Percentiles rank a stretch among this genome's conserved stretches.
Conservation (phyloP, 768 basidiomycete species). For the Calocybe cyanea region DNA sequence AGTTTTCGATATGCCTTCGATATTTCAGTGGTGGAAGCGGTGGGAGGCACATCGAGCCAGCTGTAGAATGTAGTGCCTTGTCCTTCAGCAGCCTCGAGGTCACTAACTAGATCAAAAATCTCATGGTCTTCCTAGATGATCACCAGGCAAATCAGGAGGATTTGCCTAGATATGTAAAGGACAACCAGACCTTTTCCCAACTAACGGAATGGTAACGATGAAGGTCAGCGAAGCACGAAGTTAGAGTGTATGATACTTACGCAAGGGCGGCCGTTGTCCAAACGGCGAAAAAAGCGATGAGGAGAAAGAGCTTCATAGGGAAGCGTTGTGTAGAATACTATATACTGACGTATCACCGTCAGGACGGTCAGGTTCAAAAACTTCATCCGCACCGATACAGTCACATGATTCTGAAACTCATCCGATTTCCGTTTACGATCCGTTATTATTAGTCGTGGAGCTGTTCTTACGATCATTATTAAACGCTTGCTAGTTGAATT, state of each 20-base stretch:
- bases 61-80: constrained; percentile 96
- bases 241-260: constrained; percentile 38
- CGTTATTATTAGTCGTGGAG: background rate
- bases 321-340: constrained; percentile 6
- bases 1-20: constrained; percentile 89
- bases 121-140: constrained; percentile 86
- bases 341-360: too few species aligned
- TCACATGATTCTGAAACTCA: constrained; percentile 8
- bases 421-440: constrained; percentile 8
- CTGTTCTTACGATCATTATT: background rate
- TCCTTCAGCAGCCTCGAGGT: constrained; percentile 79
- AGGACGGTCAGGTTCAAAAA: too few species aligned
- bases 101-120: constrained; percentile 90
- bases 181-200: constrained; percentile 63
- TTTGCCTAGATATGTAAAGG: background rate
- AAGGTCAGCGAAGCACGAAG: constrained; percentile 1
- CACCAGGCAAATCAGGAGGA: background rate
- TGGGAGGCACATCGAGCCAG: constrained; percentile 77
- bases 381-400: too few species aligned
- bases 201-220: constrained; percentile 28
- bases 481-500: background rate
- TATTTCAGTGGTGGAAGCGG: constrained; percentile 74
- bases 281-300: constrained; percentile 47
- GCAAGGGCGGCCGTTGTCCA: constrained; percentile 52
- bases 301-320: constrained; percentile 48